A percentile compares a stretch with the other conserved stretches of the same genome.
Conservation (phyloP, 306 rosid genomes). For the Acacia acuminata region DNA sequence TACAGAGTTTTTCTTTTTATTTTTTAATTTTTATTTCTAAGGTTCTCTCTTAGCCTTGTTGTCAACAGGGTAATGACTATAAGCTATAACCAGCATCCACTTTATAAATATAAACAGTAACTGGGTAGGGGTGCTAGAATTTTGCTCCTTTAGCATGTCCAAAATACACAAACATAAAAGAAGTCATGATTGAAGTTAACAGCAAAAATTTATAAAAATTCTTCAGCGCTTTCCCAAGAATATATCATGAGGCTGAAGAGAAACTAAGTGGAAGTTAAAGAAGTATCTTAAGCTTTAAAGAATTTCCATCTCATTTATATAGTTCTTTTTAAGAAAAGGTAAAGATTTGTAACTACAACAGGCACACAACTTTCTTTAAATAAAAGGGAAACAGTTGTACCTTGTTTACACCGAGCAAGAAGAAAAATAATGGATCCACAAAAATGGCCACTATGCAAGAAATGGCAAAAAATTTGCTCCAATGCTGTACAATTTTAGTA, state of each 20-base stretch:
- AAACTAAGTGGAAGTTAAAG: not conserved
- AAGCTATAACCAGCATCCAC: not conserved
- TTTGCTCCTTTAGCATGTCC: not conserved
- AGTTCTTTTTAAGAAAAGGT: not conserved
- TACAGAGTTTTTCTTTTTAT: not conserved
- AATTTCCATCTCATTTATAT: conserved; percentile 20
- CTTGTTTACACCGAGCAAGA: conserved; percentile 49
- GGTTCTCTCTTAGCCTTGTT: not conserved
- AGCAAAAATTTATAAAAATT: not conserved
- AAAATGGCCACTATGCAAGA: conserved; percentile 69
- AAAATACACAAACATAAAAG: not conserved
- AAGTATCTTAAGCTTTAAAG: not conserved
- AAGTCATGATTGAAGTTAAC: not conserved
- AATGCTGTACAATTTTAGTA: conserved; percentile 62
- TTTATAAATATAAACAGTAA: not conserved
- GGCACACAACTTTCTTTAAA: not conserved
- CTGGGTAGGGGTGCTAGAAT: not conserved
- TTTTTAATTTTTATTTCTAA: not conserved
- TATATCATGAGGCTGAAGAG: not conserved
- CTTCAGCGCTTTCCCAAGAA: not conserved
- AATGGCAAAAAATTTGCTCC: conserved; percentile 76
- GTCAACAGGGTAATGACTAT: not conserved
- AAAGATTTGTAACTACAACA: conserved; percentile 5
- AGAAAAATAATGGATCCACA: conserved; percentile 84
- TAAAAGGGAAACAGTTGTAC: conserved; percentile 41